These are phyloP conservation scores for Pterocarpus santalinus DNA, from an alignment of 306 rosid species.

Conservation along the genomic window DNA sequence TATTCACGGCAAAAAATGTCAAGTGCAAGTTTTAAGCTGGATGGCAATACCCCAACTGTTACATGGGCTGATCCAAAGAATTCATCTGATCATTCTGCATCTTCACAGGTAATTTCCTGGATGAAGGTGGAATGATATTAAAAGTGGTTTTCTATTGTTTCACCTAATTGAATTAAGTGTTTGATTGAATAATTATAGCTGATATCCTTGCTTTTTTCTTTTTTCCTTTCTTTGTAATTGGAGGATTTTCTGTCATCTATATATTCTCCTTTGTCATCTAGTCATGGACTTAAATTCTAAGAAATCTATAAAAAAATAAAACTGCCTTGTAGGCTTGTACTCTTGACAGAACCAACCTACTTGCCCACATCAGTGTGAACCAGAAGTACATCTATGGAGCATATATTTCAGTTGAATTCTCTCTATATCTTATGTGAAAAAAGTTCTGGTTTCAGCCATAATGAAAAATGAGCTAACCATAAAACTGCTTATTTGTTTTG, in stretches of 20 bases:
- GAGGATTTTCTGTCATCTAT: too few relatives aligned
- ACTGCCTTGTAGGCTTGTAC: not conserved
- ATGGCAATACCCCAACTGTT: constrained; percentile 89
- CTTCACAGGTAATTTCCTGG: constrained; percentile 74
- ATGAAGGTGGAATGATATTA: constrained; percentile 24
- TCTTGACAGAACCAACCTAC: not conserved
- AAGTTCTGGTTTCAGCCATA: not conserved
- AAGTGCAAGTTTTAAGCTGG: constrained; percentile 77
- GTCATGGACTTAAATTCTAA: too few relatives aligned
- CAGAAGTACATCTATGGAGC: not conserved
- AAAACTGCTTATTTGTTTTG: constrained; percentile 4
- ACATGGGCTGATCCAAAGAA: constrained; percentile 99
- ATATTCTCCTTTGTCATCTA: not conserved
- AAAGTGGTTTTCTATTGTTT: constrained; percentile 6
- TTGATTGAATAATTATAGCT: constrained; percentile 21
- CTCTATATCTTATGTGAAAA: not conserved
- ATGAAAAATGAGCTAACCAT: not conserved
- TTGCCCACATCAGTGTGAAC: not conserved
- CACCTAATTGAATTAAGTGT: not conserved
- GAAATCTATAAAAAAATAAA: not conserved
- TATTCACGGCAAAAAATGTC: constrained; percentile 96
- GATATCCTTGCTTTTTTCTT: constrained; percentile 2
- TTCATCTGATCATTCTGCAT: constrained; percentile 78
- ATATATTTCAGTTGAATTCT: not conserved
- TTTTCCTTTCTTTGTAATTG: not conserved